Base-by-base conservation (phyloP, 176 grass and related monocot species). In the Rhynchospora pubera region DNA sequence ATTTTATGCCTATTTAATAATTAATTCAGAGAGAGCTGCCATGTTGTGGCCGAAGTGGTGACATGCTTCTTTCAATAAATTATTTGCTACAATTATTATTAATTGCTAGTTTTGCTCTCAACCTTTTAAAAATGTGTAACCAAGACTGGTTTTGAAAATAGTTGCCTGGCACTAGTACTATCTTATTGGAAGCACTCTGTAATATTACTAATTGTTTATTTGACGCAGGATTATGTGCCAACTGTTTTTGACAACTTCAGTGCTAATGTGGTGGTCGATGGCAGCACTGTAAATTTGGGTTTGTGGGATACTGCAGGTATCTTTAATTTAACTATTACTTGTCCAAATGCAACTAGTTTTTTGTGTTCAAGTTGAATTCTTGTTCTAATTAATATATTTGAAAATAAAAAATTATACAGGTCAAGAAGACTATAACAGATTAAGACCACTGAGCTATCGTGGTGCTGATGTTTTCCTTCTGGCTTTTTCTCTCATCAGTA, bases 401-500 rank as follows among this genome's bases (percentile, higher is more conserved):
- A 44, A 82, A 45, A 65, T 77, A 22, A 32, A 65, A 57, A 63
- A 70, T 69, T 64, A 61, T 82, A 84, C 88, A 93, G 91, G 91
- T 18, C 91, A 93, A 83, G 91, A 93, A 74, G 91, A 93, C 84
- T 93, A 93, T 80, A 93, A 90, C 68, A 84, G 91, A 59, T 80
- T 93, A 60, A 85, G 91, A 15, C 91, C 91, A 6, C 80, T 93
- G 42, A 93, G 91, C 84, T 93, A 93, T 60, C 88, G 91, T 11
- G 91, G 91, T 48, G 91, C 91, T 82, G 91, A 93, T 55, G 88
- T 93, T 84, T 93, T 93, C 82, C 84, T 93, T 28, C 74, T 93
- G 26, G 91, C 91, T 34, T 93, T 93, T 68, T 93, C 91, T 46
- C 89, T 93, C 24, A 93, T 93, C 64, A 93, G 91, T 85, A 91